Conservation (phyloP, 345 rosid genomes). For the Punica granatum region DNA sequence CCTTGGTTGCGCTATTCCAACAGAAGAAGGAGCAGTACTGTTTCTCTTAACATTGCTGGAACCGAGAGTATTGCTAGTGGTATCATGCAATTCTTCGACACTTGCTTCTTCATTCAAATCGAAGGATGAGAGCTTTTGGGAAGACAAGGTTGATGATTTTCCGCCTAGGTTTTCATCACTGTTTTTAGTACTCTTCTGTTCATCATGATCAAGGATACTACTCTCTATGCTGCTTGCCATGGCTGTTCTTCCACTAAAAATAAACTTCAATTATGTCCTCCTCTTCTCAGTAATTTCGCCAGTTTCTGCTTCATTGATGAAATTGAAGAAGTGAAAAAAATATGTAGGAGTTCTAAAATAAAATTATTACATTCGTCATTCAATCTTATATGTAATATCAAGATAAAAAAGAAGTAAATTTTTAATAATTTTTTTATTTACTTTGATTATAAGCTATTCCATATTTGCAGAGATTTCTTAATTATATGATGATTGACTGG, state of each 20-base stretch:
- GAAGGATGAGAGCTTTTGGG: slow-evolving; percentile 11
- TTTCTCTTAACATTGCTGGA: slow-evolving; percentile 18
- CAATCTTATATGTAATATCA: no score
- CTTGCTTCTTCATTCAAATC: slow-evolving; percentile 35
- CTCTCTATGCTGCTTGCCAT: slow-evolving; percentile 3
- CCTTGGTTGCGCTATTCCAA: neutral
- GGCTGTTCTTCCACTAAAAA: neutral
- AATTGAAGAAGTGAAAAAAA: neutral
- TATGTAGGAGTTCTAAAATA: no score
- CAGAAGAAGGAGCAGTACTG: neutral
- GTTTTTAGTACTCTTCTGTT: neutral
- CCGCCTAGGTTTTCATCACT: neutral
- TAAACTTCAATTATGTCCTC: neutral
- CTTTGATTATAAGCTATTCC: no score
- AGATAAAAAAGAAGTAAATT: no score
- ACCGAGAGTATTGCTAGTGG: neutral
- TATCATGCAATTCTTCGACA: slow-evolving; percentile 1
- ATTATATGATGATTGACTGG: no score
- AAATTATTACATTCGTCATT: no score
- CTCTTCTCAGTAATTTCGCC: neutral
- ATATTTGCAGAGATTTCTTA: no score
- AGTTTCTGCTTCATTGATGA: neutral
- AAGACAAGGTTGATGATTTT: neutral
- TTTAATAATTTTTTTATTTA: no score
- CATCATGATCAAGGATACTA: neutral